Evolutionary conservation across 352 stramenopile species (phyloP).

Genomic region (Saprolegnia parasitica): DNA sequence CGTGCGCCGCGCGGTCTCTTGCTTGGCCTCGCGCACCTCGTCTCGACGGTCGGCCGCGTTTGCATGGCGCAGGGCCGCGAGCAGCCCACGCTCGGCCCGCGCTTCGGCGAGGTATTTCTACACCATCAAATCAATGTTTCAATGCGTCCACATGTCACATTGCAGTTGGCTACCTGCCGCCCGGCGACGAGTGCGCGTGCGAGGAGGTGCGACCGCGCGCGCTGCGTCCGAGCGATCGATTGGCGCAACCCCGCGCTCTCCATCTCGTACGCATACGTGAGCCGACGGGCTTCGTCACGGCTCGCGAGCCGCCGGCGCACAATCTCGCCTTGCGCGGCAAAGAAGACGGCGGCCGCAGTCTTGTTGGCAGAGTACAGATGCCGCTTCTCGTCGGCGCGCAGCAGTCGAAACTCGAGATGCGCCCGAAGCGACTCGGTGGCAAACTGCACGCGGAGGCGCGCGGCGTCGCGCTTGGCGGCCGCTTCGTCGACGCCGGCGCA

Average conservation of each 20-base stretch:
- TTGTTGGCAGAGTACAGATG: neutral
- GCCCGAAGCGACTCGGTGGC: neutral
- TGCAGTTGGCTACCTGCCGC: constrained; percentile 1
- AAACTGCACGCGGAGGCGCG: constrained; percentile 20
- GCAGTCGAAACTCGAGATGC: constrained; percentile 6
- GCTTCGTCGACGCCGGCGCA: neutral
- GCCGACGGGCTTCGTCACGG: neutral
- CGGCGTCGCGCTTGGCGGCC: neutral
- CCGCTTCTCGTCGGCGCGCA: constrained; percentile 22
- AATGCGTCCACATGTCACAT: neutral
- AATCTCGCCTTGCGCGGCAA: constrained; percentile 3
- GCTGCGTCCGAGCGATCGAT: constrained; percentile 10
- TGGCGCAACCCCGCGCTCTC: neutral
- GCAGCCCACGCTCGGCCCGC: neutral
- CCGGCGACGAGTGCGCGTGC: constrained; percentile 14
- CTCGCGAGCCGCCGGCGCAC: neutral
- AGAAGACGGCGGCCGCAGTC: constrained; percentile 14
- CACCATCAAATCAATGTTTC: neutral
- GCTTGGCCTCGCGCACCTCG: constrained; percentile 3
- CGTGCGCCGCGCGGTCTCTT: constrained; percentile 16
- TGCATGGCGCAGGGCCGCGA: neutral
- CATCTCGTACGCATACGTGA: neutral
- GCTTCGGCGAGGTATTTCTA: constrained; percentile 16
- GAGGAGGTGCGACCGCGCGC: constrained; percentile 7
- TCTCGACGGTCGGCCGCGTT: neutral